Base-by-base conservation (phyloP, 2,329 filamentous ascomycete genomes). In the Dothistroma septosporum region DNA sequence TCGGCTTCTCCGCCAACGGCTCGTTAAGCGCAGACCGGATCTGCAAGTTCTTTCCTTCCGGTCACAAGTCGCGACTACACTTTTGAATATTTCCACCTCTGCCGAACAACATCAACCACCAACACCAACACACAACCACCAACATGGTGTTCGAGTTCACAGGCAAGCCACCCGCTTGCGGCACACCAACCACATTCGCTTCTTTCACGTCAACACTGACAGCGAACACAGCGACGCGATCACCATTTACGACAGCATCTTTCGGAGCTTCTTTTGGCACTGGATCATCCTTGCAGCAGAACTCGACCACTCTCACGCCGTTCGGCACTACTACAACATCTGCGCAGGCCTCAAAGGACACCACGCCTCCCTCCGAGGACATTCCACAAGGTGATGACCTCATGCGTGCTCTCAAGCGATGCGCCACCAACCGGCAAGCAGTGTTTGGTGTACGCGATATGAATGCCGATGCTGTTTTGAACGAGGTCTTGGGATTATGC, bases 81-180 rank as follows among this genome's bases (percentile, higher is more conserved):
- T 24, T 44, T 44, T 24, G 1, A 6, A 24, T 28, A 49, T 4
- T n/a, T 24, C 10, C 21, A 24, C 19, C 47, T 50, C 28, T 16
- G 9, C 19, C 16, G 12, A 50, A 50, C 22, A 31, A 50, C 47
- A 50, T 32, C 47, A 9, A n/a, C 0, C 47, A 24, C 47, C 22
- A 14, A 50, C 47, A 50, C 11, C 47, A 50, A 31, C 11, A 28
- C 1, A 24, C 22, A 6, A 28, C 28, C 19, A 10, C 41, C 48
- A 58, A 16, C 14, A 66, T 66, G 64, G 53, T 53, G 49, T 66
- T 66, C 61, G 62, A 66, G 56, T 66, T 64, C 53, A 64, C 52
- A 33, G 62, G 62, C 57, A 50, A 54, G 41, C 59, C 53, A 49
- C 64, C 61, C 31, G 11, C 31, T 12, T 21, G n/a, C 28, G 56